phyloP scores from a whole-genome alignment of 2,329 filamentous ascomycete species.

The Teratosphaeria viscida region DNA sequence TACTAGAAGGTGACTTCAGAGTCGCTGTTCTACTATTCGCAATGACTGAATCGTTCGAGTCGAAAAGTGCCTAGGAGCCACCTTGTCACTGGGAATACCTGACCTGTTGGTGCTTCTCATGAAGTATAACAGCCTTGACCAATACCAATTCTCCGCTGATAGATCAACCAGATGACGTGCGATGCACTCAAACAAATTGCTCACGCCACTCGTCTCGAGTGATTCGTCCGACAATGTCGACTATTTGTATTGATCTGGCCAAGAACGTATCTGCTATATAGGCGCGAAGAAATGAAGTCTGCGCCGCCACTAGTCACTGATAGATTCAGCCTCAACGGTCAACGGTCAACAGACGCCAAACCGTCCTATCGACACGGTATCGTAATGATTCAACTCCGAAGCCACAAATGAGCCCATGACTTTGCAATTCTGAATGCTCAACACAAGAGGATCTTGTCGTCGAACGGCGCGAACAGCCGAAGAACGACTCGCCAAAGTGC shows the following conservation, averaged over 20 bases:
- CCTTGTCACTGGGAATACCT: background rate
- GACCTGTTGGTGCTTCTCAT: background rate
- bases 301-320: background rate
- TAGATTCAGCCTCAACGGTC: background rate
- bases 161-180: background rate
- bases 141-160: background rate
- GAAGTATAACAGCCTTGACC: background rate
- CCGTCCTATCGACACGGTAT: background rate
- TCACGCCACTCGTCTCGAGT: background rate
- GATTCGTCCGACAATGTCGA: background rate
- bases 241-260: background rate
- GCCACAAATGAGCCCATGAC: background rate
- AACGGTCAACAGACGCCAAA: background rate
- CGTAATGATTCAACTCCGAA: too few species aligned
- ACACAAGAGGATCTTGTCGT: background rate
- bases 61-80: background rate
- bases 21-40: background rate
- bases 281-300: background rate
- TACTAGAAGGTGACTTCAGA: background rate
- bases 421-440: background rate
- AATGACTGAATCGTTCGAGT: background rate
- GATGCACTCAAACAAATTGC: background rate
- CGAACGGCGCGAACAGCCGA: background rate
- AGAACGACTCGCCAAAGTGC: background rate
- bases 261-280: background rate